A percentile compares a stretch with the other conserved stretches of the same genome.
Evolutionary conservation across 2,329 filamentous ascomycete genomes (phyloP).

Genomic region (Aspergillus caelatus): DNA sequence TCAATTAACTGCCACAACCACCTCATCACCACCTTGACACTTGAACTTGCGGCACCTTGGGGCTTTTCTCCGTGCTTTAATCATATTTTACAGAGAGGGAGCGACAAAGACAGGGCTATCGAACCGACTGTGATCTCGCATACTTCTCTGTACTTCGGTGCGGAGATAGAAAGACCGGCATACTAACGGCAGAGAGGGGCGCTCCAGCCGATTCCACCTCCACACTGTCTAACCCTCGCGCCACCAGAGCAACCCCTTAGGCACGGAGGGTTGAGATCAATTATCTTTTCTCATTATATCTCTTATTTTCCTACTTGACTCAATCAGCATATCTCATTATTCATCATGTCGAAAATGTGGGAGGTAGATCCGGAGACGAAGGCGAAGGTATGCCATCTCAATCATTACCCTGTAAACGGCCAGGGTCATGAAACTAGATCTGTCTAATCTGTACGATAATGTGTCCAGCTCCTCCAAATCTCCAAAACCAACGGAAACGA

Average conservation of each 20-base stretch:
- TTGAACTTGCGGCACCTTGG: neutral
- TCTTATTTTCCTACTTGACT: neutral
- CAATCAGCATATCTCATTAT: neutral
- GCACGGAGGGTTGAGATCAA: neutral
- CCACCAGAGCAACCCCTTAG: neutral
- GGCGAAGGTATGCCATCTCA: constrained; percentile 70
- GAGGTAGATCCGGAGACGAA: constrained; percentile 97
- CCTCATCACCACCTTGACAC: neutral
- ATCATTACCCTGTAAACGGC: neutral
- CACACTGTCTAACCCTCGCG: neutral
- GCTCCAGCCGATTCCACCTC: neutral
- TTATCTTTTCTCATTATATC: neutral
- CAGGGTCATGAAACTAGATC: neutral
- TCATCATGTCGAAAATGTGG: constrained; percentile 78
- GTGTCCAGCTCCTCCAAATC: constrained; percentile 75
- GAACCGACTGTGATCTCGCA: neutral
- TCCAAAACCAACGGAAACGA: constrained; percentile 90
- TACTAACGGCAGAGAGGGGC: neutral
- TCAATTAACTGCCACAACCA: neutral
- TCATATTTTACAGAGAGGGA: neutral
- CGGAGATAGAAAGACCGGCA: neutral
- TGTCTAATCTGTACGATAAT: neutral
- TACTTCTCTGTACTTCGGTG: neutral
- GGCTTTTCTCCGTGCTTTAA: neutral
- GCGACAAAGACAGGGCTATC: neutral